Base-by-base conservation (phyloP, 2,329 filamentous ascomycete species). In the Fusarium kyushuense region DNA sequence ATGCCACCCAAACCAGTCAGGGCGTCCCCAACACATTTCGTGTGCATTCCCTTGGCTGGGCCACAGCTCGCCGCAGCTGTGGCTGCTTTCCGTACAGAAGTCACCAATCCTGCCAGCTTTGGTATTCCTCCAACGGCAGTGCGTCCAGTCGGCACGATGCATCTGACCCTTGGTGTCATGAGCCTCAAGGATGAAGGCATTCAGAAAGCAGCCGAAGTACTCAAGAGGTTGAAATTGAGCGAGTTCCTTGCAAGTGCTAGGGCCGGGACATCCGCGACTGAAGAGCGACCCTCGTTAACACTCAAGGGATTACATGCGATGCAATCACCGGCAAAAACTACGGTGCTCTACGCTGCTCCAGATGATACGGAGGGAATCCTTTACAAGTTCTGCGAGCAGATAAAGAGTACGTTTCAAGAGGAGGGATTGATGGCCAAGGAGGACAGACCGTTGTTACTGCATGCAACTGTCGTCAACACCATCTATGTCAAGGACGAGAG, bases 161-260 rank as follows among this genome's bases (percentile, higher is more conserved):
- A 98, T 78, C 82, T 97, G 4, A 97, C 94, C 0, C 83, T 97
- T 0, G 94, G 94, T 0, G 92, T 96, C 2, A 94, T 97, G 91
- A 90, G 86, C 67, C 84, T 97, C 12, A 79, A 83, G 5, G 83
- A 81, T 4, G 78, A 82, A 4, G 82, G 85, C 6, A 67, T 86
- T 9, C 79, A 79, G 5, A 77, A 72, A 38, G 84, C 85, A 3
- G 73, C 79, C 16, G 77, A 76, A 36, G 63, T 84, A 40, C 74
- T 86, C 23, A 72, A 66, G 53, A 70, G 74, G 17, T 69, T 86
- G 32, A 72, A 72, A 55, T 79, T 78, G 58, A 79, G 72, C n/a
- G 79, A 81, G 19, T 74, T 84, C 5, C 76, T 86, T 9, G 73
- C 74, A 9, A 73, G 60, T 21, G 70, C 71, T n/a, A 70, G 70